These are phyloP conservation scores for Scenedesmus sp. DNA, from an alignment of 163 green algal genomes.

Conservation along the genomic window DNA sequence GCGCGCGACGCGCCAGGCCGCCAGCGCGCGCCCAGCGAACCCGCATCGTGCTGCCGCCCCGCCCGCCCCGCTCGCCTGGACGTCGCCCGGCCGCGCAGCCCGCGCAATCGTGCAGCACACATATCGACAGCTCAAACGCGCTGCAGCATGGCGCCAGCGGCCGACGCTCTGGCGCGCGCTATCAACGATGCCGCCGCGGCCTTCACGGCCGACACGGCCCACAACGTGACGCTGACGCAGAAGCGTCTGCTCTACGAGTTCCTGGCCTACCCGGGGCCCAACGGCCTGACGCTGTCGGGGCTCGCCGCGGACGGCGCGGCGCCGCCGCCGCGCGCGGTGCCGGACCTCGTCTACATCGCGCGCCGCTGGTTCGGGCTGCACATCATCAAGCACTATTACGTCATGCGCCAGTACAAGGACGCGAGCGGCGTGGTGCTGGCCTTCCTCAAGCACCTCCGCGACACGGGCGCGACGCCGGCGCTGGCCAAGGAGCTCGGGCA, in stretches of 20 bases:
- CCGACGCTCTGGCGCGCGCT: no score
- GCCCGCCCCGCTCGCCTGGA: no score
- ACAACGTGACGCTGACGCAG: not conserved
- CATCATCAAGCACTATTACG: conserved; percentile 45
- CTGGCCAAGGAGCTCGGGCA: conserved; percentile 16
- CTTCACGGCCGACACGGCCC: no score
- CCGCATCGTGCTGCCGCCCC: no score
- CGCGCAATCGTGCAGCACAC: no score
- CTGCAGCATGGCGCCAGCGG: no score
- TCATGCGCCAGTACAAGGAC: conserved; percentile 38
- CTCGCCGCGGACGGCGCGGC: not conserved
- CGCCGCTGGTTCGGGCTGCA: conserved; percentile 12
- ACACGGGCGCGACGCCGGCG: not conserved
- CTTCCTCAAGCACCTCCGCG: conserved; percentile 27
- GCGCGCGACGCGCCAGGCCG: no score
- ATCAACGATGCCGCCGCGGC: no score
- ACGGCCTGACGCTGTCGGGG: conserved; percentile 23
- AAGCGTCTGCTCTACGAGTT: conserved; percentile 39
- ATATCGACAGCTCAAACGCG: no score
- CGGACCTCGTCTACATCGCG: conserved; percentile 26
- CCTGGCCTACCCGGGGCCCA: conserved; percentile 19
- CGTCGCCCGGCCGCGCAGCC: no score
- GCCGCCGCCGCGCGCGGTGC: not conserved
- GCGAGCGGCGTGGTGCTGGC: not conserved
- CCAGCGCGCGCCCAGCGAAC: no score